A percentile compares a stretch with the other conserved stretches of the same genome.
phyloP scores from a whole-genome alignment of 148 eudicot species.

The Vaccinium myrtillus region DNA sequence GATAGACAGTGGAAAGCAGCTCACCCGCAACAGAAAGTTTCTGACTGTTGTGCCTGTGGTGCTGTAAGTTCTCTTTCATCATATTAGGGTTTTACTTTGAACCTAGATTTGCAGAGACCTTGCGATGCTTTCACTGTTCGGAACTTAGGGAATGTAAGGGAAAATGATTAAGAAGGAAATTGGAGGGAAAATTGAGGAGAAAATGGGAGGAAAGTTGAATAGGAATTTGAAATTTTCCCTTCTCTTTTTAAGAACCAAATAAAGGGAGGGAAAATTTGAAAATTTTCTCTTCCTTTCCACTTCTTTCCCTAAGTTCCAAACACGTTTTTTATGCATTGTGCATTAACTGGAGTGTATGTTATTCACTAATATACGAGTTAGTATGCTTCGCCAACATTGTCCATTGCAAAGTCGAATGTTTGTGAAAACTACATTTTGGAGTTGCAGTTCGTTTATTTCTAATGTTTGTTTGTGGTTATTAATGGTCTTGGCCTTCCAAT shows the following conservation, averaged over 20 bases:
- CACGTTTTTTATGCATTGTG: neutral
- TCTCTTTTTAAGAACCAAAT: too few species aligned
- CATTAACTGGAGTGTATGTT: neutral
- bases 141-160: too few species aligned
- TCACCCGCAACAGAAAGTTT: constrained; percentile 89
- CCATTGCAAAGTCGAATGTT: neutral
- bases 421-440: neutral
- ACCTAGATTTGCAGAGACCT: neutral
- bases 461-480: neutral
- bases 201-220: too few species aligned
- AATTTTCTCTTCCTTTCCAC: too few species aligned
- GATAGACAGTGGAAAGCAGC: constrained; percentile 89
- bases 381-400: neutral
- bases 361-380: neutral
- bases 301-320: too few species aligned
- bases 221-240: too few species aligned
- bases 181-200: too few species aligned
- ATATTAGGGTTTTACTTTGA: neutral
- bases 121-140: neutral
- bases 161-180: too few species aligned
- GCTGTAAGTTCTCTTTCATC: constrained; percentile 54
- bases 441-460: neutral
- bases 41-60: constrained; percentile 88
- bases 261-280: too few species aligned
- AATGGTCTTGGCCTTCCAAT: neutral